Conservation (phyloP, 345 rosid species). For the Citrus trifoliata region DNA sequence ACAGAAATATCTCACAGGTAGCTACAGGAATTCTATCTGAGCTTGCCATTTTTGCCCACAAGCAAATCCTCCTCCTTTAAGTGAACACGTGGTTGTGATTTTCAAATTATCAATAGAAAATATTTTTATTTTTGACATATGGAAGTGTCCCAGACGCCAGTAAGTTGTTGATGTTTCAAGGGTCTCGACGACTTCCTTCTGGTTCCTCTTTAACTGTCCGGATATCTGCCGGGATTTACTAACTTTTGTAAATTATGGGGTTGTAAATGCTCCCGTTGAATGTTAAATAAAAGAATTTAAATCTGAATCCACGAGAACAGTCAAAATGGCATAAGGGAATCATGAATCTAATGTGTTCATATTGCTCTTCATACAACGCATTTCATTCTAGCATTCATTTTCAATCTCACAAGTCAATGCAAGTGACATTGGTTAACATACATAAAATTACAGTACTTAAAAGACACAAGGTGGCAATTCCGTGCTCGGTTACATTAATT, state of each 20-base stretch:
- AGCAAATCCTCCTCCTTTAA: too few relatives aligned
- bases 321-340: not conserved
- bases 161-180: constrained; percentile 8
- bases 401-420: not conserved
- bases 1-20: constrained; percentile 29
- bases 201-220: constrained; percentile 1
- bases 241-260: not conserved
- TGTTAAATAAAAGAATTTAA: not conserved
- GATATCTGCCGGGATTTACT: constrained; percentile 13
- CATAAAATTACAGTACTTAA: not conserved
- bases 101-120: not conserved
- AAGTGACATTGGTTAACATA: not conserved
- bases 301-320: not conserved
- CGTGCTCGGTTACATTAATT: not conserved
- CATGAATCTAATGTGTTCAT: not conserved
- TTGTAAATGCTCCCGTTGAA: not conserved
- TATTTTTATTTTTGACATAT: not conserved
- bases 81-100: constrained; percentile 1
- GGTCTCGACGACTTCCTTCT: constrained; percentile 1
- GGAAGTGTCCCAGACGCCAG: not conserved
- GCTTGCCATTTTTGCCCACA: constrained; percentile 31
- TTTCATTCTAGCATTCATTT: not conserved
- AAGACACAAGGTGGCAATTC: not conserved
- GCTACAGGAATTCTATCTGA: constrained; percentile 4
- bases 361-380: not conserved